phyloP scores from a whole-genome alignment of 805 yeast species.

The Starmera quercuum region DNA sequence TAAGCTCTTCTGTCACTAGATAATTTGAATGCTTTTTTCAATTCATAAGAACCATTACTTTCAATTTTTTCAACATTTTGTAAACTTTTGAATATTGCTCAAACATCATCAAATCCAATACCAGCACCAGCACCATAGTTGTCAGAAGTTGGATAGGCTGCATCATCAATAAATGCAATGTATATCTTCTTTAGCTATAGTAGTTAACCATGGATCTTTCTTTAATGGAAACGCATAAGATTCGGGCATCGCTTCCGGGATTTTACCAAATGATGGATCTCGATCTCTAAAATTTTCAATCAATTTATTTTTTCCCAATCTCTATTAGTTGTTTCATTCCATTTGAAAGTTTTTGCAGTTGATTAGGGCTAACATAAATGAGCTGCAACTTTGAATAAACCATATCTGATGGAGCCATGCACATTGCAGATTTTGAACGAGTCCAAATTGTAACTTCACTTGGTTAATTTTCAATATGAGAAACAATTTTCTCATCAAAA shows the following conservation, averaged over 20 bases:
- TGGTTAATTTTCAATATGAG: conserved; percentile 6
- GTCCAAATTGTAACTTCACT: conserved; percentile 8
- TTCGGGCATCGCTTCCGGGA: conserved; percentile 8
- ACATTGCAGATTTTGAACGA: conserved; percentile 5
- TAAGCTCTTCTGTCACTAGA: conserved; percentile 5
- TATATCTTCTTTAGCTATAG: conserved; percentile 2
- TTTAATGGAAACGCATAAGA: conserved; percentile 10
- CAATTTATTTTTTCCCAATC: conserved; percentile 6
- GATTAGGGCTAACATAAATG: conserved; percentile 6
- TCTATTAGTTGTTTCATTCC: conserved; percentile 7
- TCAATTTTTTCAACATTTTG: not conserved
- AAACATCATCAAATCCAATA: conserved; percentile 11
- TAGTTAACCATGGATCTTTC: conserved; percentile 10
- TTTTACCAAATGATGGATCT: conserved; percentile 9
- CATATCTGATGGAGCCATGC: conserved; percentile 8
- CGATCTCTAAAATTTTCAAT: conserved; percentile 9
- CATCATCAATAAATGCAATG: conserved; percentile 11
- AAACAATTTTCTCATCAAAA: conserved; percentile 5
- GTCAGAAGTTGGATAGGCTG: conserved; percentile 13
- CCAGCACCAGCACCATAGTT: conserved; percentile 12
- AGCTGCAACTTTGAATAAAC: conserved; percentile 9
- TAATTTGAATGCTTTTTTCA: conserved; percentile 5
- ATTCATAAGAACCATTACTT: conserved; percentile 2
- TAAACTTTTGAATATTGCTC: conserved; percentile 7
- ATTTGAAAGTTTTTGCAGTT: conserved; percentile 4